Conservation (phyloP, 139 green algal species). For the Auxenochlorella pyrenoidosa region DNA sequence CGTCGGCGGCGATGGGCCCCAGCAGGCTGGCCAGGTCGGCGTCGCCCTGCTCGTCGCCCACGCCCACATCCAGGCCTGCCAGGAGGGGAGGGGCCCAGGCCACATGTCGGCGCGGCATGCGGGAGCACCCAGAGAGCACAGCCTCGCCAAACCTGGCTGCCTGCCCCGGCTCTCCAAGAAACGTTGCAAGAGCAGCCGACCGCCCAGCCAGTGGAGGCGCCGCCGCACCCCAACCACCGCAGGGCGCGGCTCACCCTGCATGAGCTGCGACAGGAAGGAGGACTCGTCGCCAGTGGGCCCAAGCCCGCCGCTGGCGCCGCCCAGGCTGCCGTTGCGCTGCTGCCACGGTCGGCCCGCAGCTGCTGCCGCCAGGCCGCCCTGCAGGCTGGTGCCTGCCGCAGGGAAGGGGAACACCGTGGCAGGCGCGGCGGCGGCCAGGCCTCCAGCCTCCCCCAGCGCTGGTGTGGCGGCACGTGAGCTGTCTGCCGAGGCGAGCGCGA, state of each 20-base stretch:
- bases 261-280: background rate
- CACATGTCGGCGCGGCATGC: no score
- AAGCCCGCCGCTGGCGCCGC: background rate
- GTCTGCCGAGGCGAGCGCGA: background rate
- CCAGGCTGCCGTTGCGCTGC: background rate
- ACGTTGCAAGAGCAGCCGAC: no score
- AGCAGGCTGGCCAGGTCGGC: conserved; percentile 22
- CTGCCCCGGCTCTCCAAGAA: no score
- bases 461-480: background rate
- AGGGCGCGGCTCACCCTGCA: background rate
- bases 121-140: no score
- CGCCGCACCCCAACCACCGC: no score
- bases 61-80: conserved; percentile 2
- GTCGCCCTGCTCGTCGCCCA: background rate
- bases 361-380: background rate
- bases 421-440: background rate
- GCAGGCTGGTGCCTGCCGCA: background rate
- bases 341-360: background rate
- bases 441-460: background rate
- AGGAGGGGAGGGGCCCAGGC: background rate
- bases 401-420: background rate
- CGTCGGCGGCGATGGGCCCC: conserved; percentile 6
- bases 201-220: no score
- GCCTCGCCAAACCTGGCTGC: no score
- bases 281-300: conserved; percentile 3